Evolutionary conservation across 805 yeast species (phyloP).

Genomic region (Dipodascus albidus): DNA sequence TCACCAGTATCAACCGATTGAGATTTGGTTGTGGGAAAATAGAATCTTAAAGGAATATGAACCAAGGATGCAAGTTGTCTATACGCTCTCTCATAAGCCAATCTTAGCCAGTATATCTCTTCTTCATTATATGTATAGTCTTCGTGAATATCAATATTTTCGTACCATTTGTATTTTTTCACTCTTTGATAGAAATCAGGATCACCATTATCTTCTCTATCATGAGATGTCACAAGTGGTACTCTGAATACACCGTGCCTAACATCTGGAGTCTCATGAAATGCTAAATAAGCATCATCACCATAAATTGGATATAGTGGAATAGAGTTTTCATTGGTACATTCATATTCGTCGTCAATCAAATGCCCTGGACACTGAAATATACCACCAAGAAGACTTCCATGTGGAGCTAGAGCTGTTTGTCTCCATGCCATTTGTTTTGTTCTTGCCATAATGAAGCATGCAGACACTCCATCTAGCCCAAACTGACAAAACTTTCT

Average conservation of each 20-base stretch:
- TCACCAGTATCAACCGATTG: conserved; percentile 3
- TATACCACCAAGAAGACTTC: conserved; percentile 17
- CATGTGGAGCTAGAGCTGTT: conserved; percentile 7
- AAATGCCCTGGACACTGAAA: conserved; percentile 12
- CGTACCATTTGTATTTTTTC: conserved; percentile 9
- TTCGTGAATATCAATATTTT: conserved; percentile 8
- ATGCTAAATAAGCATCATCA: conserved; percentile 11
- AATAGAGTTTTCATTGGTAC: conserved; percentile 9
- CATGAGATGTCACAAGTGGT: conserved; percentile 10
- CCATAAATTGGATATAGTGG: conserved; percentile 13
- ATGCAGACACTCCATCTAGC: conserved; percentile 6
- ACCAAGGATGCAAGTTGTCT: neutral
- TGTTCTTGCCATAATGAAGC: conserved; percentile 15
- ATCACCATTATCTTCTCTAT: neutral
- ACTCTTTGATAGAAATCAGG: neutral
- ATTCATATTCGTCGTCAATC: conserved; percentile 9
- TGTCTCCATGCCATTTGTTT: conserved; percentile 7
- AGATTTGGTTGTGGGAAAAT: conserved; percentile 2
- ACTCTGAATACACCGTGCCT: conserved; percentile 8
- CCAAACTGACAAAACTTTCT: conserved; percentile 11
- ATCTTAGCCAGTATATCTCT: neutral
- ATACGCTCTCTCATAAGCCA: neutral
- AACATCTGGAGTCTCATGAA: conserved; percentile 11
- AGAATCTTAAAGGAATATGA: neutral
- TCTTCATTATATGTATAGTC: conserved; percentile 5